Evolutionary conservation across 352 stramenopile genomes (phyloP).

Genomic region (Phytopythium boreale): DNA sequence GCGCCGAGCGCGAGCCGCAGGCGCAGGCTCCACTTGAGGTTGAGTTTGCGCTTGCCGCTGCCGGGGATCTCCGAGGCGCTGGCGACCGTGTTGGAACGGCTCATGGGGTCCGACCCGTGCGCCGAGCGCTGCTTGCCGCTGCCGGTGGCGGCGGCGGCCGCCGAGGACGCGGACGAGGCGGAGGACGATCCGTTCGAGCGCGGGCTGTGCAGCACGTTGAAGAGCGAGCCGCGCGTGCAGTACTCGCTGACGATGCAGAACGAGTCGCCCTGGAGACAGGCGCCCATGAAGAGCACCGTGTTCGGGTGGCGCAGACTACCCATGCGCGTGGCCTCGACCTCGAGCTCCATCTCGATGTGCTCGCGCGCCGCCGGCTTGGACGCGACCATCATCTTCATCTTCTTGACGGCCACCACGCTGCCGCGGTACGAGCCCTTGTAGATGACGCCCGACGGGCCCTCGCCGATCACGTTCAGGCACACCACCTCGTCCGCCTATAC

Average conservation of each 20-base stretch:
- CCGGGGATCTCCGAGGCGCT: slow-evolving; percentile 11
- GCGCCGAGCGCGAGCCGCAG: slow-evolving; percentile 80
- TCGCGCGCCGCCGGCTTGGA: slow-evolving; percentile 58
- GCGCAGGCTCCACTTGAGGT: slow-evolving; percentile 76
- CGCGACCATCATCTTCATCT: slow-evolving; percentile 78
- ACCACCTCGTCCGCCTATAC: slow-evolving; percentile 77
- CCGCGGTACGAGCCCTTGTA: slow-evolving; percentile 86
- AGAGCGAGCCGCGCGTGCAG: slow-evolving; percentile 93
- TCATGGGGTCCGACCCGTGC: neutral
- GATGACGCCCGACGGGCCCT: slow-evolving; percentile 76
- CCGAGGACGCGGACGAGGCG: neutral
- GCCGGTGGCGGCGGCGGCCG: neutral
- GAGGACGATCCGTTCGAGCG: slow-evolving; percentile 18
- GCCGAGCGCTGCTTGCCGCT: slow-evolving; percentile 4
- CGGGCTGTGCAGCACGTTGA: slow-evolving; percentile 89
- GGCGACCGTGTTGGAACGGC: slow-evolving; percentile 8
- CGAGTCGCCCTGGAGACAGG: slow-evolving; percentile 94
- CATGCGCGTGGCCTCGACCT: slow-evolving; percentile 81
- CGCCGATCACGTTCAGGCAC: slow-evolving; percentile 73
- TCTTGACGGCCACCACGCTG: slow-evolving; percentile 83
- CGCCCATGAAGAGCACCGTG: slow-evolving; percentile 98
- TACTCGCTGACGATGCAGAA: slow-evolving; percentile 97
- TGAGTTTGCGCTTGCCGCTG: slow-evolving; percentile 49
- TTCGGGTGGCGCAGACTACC: slow-evolving; percentile 96
- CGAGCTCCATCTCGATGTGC: slow-evolving; percentile 80